Base-by-base conservation (phyloP, 1,284 basidiomycete genomes). In the Sparassis latifolia region DNA sequence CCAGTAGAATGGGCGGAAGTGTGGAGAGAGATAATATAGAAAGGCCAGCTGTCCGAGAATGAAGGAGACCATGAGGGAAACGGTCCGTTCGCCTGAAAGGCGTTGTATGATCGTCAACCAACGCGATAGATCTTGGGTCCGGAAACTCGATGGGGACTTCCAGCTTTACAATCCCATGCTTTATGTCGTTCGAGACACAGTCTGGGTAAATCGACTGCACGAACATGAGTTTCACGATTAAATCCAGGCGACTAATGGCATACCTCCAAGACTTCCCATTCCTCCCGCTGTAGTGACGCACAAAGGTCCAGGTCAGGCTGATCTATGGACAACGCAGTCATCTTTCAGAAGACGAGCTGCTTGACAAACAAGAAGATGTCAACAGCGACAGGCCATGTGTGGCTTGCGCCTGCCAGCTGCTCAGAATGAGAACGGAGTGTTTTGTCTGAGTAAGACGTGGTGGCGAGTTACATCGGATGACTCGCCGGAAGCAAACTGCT, bases 161-260 rank as follows among this genome's bases (percentile, higher is more conserved):
- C 10, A 85, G 73, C 58, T 73, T 79, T 31, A 84, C 55, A 3
- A 61, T 52, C 2, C 70, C 69, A 27, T 68, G 67, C 0, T 63
- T 58, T 27, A 68, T 59, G 46, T 73, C 70, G 51, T 65, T 73
- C 3, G 78, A 75, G 33, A 84, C 58, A 57, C 73, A 86, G 58
- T 86, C 83, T 40, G 86, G 86, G 61, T 84, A 85, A 44, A 88
- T 89, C 10, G 85, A 79, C 85, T 88, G 56, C 10, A 58, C n/a
- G 42, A 44, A 44, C 33, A 50, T 55, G n/a, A 45, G 30, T 39
- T 45, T 49, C 5, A 45, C 30, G 12, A 49, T 20, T 27, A 10
- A 10, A 29, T 4, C 31, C 10, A 27, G 20, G 10, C 31, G 1
- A 7, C 33, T 27, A 37, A 10, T 20, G 29, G 9, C n/a, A 61